Percentiles rank a stretch among this genome's conserved stretches.
These are phyloP conservation scores for Nepenthes mirabilis DNA, from an alignment of 148 eudicot species.

Conservation along the genomic window DNA sequence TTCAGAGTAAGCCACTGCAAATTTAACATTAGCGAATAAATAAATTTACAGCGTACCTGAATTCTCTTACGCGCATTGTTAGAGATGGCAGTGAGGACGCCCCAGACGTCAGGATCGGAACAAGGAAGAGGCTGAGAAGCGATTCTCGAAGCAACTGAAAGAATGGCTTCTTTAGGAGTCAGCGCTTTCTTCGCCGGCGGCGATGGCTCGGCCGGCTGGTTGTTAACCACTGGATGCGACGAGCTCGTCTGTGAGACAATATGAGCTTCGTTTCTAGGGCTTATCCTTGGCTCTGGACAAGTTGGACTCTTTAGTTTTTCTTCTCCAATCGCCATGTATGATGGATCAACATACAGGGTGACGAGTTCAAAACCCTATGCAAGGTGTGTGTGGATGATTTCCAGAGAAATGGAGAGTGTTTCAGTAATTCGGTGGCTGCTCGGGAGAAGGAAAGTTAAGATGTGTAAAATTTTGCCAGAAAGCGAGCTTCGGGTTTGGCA, in stretches of 20 bases:
- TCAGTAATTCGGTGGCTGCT: too few relatives aligned
- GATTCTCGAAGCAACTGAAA: conserved; percentile 43
- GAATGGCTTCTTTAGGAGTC: conserved; percentile 36
- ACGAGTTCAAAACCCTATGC: too few relatives aligned
- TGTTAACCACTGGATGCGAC: conserved; percentile 8
- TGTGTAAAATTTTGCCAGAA: too few relatives aligned
- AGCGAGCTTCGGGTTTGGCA: too few relatives aligned
- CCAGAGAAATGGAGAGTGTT: too few relatives aligned
- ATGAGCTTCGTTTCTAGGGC: conserved; percentile 8
- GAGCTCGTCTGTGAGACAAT: conserved; percentile 23
- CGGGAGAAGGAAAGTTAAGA: too few relatives aligned
- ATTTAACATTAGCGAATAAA: not conserved
- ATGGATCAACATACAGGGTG: too few relatives aligned
- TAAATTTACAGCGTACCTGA: conserved; percentile 28
- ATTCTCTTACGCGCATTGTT: conserved; percentile 62
- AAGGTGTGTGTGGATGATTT: too few relatives aligned
- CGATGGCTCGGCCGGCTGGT: conserved; percentile 11
- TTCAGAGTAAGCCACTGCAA: not conserved
- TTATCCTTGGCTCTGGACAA: conserved; percentile 15
- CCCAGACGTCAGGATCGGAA: conserved; percentile 81
- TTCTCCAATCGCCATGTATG: conserved; percentile 12
- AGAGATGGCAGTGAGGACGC: conserved; percentile 86
- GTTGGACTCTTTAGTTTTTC: conserved; percentile 4
- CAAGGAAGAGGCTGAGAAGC: conserved; percentile 59
- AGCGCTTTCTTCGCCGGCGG: conserved; percentile 15